Evolutionary conservation across 2,329 filamentous ascomycete species (phyloP).

Genomic region (Fusarium vanettenii): DNA sequence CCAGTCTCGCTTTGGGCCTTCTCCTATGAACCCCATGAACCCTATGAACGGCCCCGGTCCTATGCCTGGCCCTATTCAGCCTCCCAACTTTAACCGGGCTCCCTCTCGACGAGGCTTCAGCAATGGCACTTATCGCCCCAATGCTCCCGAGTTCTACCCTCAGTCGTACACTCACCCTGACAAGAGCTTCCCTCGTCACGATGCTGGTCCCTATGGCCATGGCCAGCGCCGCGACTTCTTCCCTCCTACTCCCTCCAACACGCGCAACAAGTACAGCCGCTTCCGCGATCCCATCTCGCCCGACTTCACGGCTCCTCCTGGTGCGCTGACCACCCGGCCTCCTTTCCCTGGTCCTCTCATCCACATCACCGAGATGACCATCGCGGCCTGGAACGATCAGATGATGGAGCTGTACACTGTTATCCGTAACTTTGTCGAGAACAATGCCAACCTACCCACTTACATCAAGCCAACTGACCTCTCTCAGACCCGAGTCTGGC

Average conservation of each 20-base stretch:
- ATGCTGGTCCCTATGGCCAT: conserved; percentile 35
- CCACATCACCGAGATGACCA: conserved; percentile 50
- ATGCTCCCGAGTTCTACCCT: conserved; percentile 49
- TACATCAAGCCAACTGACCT: conserved; percentile 44
- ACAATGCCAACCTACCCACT: conserved; percentile 48
- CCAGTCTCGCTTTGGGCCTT: conserved; percentile 31
- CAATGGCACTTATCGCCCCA: conserved; percentile 46
- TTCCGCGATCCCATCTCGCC: conserved; percentile 42
- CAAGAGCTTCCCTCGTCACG: conserved; percentile 28
- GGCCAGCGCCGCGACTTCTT: conserved; percentile 39
- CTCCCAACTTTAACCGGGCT: conserved; percentile 30
- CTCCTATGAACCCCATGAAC: conserved; percentile 7
- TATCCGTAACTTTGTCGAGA: conserved; percentile 52
- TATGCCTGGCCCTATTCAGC: background rate
- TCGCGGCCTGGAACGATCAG: conserved; percentile 50
- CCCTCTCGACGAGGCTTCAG: conserved; percentile 47
- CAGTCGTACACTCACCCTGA: conserved; percentile 39
- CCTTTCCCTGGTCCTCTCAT: conserved; percentile 45
- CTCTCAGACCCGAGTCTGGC: conserved; percentile 49
- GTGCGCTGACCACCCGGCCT: conserved; percentile 33
- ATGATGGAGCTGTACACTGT: conserved; percentile 52
- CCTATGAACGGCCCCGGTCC: background rate
- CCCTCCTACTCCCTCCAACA: conserved; percentile 46
- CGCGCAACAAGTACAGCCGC: conserved; percentile 46
- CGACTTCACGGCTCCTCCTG: conserved; percentile 25